Conservation (phyloP, 1,284 basidiomycete species). For the Tetrapyrgos nigripes region DNA sequence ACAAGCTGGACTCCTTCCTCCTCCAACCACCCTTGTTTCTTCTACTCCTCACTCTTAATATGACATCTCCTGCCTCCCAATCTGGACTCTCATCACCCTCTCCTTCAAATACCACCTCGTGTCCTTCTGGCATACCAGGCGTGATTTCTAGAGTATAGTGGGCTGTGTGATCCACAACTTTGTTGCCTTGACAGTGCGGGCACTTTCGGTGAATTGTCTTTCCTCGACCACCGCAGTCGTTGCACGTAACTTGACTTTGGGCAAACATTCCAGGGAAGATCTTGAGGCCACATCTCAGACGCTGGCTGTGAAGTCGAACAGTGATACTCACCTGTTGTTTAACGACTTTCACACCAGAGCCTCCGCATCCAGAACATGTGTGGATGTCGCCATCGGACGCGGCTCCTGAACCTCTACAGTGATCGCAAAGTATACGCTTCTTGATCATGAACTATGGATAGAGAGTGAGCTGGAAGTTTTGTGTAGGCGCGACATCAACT, state of each 20-base stretch:
- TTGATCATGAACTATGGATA: slow-evolving; percentile 82
- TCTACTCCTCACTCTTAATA: slow-evolving; percentile 81
- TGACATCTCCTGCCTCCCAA: slow-evolving; percentile 91
- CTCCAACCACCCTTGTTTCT: slow-evolving; percentile 82
- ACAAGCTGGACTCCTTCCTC: slow-evolving; percentile 87
- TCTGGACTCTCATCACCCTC: slow-evolving; percentile 94
- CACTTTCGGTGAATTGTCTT: slow-evolving; percentile 79
- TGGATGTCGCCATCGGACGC: slow-evolving; percentile 88
- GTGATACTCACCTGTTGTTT: slow-evolving; percentile 72
- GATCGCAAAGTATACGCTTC: slow-evolving; percentile 89
- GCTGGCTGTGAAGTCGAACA: no score
- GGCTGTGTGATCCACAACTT: slow-evolving; percentile 85
- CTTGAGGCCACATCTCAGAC: slow-evolving; percentile 52
- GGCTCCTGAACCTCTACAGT: slow-evolving; percentile 92
- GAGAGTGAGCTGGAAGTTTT: slow-evolving; percentile 6
- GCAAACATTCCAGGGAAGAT: slow-evolving; percentile 96
- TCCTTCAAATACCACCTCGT: slow-evolving; percentile 90
- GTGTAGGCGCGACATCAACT: slow-evolving; percentile 28
- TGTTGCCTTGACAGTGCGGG: slow-evolving; percentile 82
- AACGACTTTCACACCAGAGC: slow-evolving; percentile 84
- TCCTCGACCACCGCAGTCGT: slow-evolving; percentile 85
- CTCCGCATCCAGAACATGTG: slow-evolving; percentile 80
- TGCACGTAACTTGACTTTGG: slow-evolving; percentile 80
- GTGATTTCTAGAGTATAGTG: slow-evolving; percentile 80
- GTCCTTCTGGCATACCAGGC: slow-evolving; percentile 86